These are phyloP conservation scores for Ceratocystis cacaofunesta DNA, from an alignment of 2,329 filamentous ascomycete species.

Conservation along the genomic window DNA sequence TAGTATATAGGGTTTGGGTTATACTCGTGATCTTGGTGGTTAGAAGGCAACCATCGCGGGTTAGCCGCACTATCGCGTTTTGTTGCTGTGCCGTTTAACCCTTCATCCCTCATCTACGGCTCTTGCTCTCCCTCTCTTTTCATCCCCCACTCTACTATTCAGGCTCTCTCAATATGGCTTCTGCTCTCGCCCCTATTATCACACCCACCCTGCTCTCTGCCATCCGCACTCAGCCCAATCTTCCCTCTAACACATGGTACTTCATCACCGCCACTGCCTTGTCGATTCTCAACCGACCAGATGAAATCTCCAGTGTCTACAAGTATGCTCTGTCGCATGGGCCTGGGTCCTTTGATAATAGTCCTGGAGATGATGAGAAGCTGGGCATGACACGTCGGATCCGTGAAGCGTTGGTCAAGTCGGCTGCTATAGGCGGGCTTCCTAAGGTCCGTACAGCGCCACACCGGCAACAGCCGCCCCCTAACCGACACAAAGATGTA, in stretches of 20 bases:
- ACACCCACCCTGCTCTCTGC: constrained; percentile 30
- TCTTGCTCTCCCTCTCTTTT: background rate
- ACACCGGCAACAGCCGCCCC: background rate
- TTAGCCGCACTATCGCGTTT: too few species aligned
- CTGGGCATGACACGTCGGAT: constrained; percentile 32
- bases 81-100: too few species aligned
- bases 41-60: too few species aligned
- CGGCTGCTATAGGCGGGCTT: constrained; percentile 32
- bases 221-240: constrained; percentile 27
- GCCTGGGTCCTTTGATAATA: constrained; percentile 18
- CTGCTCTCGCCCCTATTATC: constrained; percentile 17
- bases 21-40: background rate
- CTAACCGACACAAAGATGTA: background rate
- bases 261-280: constrained; percentile 33
- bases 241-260: constrained; percentile 35
- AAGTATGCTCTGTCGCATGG: constrained; percentile 27
- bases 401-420: constrained; percentile 36
- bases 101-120: too few species aligned
- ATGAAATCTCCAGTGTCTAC: constrained; percentile 33
- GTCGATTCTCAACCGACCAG: constrained; percentile 33
- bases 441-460: constrained; percentile 31
- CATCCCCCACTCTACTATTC: background rate
- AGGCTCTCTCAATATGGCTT: background rate
- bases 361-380: constrained; percentile 25
- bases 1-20: background rate